Evolutionary conservation across 2,329 filamentous ascomycete genomes (phyloP).

Genomic region (Penicillium nordicum): DNA sequence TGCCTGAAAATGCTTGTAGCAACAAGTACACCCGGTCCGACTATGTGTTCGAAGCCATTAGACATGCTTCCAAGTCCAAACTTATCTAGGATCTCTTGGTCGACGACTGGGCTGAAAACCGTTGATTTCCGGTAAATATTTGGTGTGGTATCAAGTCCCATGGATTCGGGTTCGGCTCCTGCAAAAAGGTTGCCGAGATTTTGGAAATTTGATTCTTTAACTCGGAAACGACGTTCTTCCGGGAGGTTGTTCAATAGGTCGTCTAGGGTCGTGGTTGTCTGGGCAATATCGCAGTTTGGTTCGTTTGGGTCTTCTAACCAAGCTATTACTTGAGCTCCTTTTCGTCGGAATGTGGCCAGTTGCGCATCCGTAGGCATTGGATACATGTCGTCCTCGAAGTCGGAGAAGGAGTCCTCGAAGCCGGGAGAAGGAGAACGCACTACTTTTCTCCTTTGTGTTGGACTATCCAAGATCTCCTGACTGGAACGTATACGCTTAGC

Average conservation of each 20-base stretch:
- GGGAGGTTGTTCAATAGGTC: background rate
- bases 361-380: background rate
- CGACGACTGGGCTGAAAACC: accelerated
- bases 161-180: background rate
- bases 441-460: too few species aligned
- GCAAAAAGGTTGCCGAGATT: background rate
- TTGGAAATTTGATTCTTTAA: accelerated
- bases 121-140: background rate
- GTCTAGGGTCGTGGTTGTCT: background rate
- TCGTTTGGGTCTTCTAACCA: background rate
- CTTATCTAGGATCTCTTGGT: background rate
- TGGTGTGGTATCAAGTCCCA: background rate
- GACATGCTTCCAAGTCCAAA: too few species aligned
- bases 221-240: background rate
- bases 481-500: background rate
- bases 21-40: background rate
- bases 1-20: background rate
- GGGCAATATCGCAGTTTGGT: background rate
- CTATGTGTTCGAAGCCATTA: background rate
- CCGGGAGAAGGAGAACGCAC: too few species aligned
- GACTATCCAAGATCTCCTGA: too few species aligned
- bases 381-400: too few species aligned
- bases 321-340: background rate
- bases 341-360: background rate
- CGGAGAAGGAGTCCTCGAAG: too few species aligned